phyloP scores from a whole-genome alignment of 495 filamentous ascomycete species.

The Xylaria palmicola region DNA sequence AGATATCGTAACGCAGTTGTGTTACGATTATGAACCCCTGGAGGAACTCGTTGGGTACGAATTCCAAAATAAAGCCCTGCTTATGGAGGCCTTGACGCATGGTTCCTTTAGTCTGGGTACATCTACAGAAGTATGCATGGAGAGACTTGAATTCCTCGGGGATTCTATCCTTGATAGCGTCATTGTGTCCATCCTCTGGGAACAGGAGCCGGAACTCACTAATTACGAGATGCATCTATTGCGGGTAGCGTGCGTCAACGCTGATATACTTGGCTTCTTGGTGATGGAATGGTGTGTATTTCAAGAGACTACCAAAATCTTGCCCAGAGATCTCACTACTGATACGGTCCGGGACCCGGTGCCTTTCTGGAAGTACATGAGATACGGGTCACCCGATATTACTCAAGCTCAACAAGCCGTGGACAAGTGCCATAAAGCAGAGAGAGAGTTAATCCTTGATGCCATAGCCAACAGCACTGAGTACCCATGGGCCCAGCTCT shows the following conservation, averaged over 20 bases:
- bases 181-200: conserved; percentile 53
- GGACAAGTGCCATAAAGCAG: conserved; percentile 45
- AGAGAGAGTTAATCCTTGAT: conserved; percentile 50
- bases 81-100: conserved; percentile 88
- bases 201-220: conserved; percentile 42
- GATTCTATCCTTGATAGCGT: conserved; percentile 84
- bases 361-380: conserved; percentile 70
- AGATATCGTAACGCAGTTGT: conserved; percentile 27
- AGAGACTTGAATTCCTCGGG: conserved; percentile 88
- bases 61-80: conserved; percentile 67
- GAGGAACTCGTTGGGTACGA: conserved; percentile 65
- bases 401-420: conserved; percentile 40
- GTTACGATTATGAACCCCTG: conserved; percentile 35
- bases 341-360: conserved; percentile 27
- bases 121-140: conserved; percentile 61
- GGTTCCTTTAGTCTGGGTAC: conserved; percentile 57
- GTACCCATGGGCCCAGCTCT: conserved; percentile 77
- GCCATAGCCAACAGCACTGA: conserved; percentile 45
- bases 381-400: conserved; percentile 51
- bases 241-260: conserved; percentile 78
- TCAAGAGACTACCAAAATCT: conserved; percentile 31
- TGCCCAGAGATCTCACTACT: background rate
- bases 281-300: conserved; percentile 57
- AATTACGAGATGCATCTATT: conserved; percentile 71
- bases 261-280: conserved; percentile 82